Evolutionary conservation across 495 filamentous ascomycete species (phyloP), one percentile per base, ranked within the genome.

Genomic region (Hypoxylon lienhwacheense): DNA sequence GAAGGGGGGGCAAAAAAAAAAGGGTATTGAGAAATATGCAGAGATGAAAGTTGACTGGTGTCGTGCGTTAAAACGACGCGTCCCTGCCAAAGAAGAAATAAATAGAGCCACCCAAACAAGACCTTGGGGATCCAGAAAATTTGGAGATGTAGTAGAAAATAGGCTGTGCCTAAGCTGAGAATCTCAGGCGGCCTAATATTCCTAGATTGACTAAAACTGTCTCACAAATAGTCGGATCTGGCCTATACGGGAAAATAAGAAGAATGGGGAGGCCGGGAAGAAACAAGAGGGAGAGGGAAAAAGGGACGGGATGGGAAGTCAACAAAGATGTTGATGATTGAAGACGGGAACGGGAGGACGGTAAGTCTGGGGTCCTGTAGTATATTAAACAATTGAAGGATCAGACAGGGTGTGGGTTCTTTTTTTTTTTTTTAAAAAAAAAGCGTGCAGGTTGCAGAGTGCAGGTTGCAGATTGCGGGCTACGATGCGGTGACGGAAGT

Each of bases 161-260:
- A 17, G n/a, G n/a, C n/a, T n/a, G n/a, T n/a, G 31, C 28, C 25
- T 33, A 20, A 43, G 43, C n/a, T n/a, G 44, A 35, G 5, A 28
- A 44, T 16, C 19, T 14, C 26, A 37, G 33, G 35, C 41, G 52
- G 43, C n/a, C n/a, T n/a, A n/a, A n/a, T n/a, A 53, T 61, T 55
- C 52, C 57, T 46, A 43, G 39, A 61, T 61, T 61, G 57, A 12
- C 57, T 55, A 35, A 40, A 43, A 17, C 4, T 47, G 58, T 61
- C 58, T 61, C 58, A 53, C 52, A 61, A 64, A 55, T 51, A 55
- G 48, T 47, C 55, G 55, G 37, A 48, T 55, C 40, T 22, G 51
- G 32, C 52, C 40, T 34, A 25, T 35, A 53, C 43, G 52, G 57
- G 49, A 62, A 48, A 44, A 32, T 47, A 49, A 40, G 54, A 43